Percentiles rank a stretch among this genome's conserved stretches.
These are phyloP conservation scores for Candida mesenterica DNA, from an alignment of 1,139 yeast genomes.

Conservation along the genomic window DNA sequence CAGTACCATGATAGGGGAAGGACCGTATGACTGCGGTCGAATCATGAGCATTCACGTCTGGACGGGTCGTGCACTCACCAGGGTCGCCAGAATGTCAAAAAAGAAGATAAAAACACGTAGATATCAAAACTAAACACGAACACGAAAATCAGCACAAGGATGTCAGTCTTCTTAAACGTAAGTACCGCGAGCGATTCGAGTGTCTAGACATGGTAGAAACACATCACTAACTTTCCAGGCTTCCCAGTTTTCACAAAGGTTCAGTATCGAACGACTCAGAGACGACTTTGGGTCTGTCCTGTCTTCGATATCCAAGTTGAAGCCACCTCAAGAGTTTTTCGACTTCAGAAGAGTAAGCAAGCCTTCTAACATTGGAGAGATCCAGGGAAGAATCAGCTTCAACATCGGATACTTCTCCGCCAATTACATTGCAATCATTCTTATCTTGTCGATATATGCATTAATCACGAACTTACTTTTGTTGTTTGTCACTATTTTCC, in stretches of 20 bases:
- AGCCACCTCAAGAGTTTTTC: slow-evolving; percentile 91
- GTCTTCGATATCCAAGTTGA: slow-evolving; percentile 65
- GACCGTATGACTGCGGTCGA: too few species aligned
- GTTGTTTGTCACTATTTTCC: slow-evolving; percentile 73
- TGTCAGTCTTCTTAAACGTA: slow-evolving; percentile 12
- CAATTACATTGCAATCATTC: slow-evolving; percentile 76
- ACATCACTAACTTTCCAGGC: slow-evolving; percentile 12
- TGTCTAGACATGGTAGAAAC: not conserved
- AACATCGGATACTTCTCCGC: slow-evolving; percentile 86
- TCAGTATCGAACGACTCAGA: slow-evolving; percentile 23
- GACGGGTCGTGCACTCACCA: slow-evolving; percentile 2
- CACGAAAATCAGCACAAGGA: slow-evolving; percentile 2
- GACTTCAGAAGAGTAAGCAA: slow-evolving; percentile 92
- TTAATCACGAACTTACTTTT: slow-evolving; percentile 81
- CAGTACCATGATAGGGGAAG: too few species aligned
- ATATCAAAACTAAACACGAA: not conserved
- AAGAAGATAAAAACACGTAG: slow-evolving; percentile 6
- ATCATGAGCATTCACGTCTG: too few species aligned
- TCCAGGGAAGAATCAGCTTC: slow-evolving; percentile 83
- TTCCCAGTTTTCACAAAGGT: slow-evolving; percentile 20
- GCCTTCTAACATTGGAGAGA: slow-evolving; percentile 85
- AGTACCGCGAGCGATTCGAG: slow-evolving; percentile 5
- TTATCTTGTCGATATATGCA: slow-evolving; percentile 55
- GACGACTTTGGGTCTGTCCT: slow-evolving; percentile 35
- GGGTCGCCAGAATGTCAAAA: not conserved